Evolutionary conservation across 176 grass and related monocot genomes (phyloP).

Genomic region (Lolium multiflorum): DNA sequence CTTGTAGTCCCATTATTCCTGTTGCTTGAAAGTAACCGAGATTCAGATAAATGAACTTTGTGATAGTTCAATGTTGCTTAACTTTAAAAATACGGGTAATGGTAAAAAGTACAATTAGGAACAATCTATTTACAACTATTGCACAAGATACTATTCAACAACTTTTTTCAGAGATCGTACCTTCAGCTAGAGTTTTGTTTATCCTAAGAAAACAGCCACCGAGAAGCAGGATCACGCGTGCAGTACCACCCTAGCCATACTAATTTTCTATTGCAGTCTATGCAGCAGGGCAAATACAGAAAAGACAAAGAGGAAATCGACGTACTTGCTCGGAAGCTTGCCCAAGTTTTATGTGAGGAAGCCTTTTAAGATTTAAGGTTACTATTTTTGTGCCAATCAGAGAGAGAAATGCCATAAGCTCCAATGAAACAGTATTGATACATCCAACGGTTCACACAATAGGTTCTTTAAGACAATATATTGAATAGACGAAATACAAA

Average conservation of each 20-base stretch:
- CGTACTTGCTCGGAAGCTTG: background rate
- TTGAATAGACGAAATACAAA: too few species aligned
- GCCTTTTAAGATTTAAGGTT: slow-evolving; percentile 48
- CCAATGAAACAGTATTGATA: too few species aligned
- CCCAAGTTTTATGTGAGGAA: slow-evolving; percentile 45
- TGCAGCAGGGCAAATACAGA: slow-evolving; percentile 55
- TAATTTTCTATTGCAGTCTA: slow-evolving; percentile 37
- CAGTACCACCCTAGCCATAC: slow-evolving; percentile 88
- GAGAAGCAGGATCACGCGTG: slow-evolving; percentile 63
- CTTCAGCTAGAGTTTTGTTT: slow-evolving; percentile 81
- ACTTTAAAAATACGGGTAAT: too few species aligned
- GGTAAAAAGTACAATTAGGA: too few species aligned
- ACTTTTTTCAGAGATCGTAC: slow-evolving; percentile 74
- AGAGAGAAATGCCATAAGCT: too few species aligned
- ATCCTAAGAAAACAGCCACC: slow-evolving; percentile 90
- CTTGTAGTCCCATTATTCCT: too few species aligned
- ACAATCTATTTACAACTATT: too few species aligned
- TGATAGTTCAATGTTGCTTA: too few species aligned
- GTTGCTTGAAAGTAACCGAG: too few species aligned
- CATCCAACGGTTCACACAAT: too few species aligned
- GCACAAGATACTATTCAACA: slow-evolving; percentile 13
- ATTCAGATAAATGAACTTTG: too few species aligned
- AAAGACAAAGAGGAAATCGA: background rate
- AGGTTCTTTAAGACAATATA: too few species aligned
- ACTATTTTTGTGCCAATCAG: slow-evolving; percentile 35